A percentile compares a stretch with the other conserved stretches of the same genome.
phyloP scores from a whole-genome alignment of 2,329 filamentous ascomycete genomes.

The Penicillium corylophilum region DNA sequence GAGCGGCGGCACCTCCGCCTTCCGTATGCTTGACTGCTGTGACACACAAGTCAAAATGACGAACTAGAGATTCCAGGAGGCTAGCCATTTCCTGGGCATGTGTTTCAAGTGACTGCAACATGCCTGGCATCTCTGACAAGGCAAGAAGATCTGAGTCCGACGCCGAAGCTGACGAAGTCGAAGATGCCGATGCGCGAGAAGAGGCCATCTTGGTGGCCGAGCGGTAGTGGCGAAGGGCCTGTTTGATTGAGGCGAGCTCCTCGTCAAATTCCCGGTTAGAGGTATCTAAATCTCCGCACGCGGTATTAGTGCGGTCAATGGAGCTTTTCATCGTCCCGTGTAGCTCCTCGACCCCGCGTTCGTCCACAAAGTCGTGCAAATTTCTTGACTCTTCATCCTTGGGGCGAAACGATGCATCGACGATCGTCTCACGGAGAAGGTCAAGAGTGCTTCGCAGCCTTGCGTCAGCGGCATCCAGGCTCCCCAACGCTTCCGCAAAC shows the following conservation, averaged over 20 bases:
- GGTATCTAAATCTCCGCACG: conserved; percentile 57
- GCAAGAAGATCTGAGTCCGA: conserved; percentile 36
- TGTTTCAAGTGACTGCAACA: conserved; percentile 64
- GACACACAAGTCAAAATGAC: conserved; percentile 90
- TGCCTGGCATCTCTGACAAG: conserved; percentile 49
- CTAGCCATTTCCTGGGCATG: conserved; percentile 82
- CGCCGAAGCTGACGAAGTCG: conserved; percentile 31
- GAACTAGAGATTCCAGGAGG: conserved; percentile 74
- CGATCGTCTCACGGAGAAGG: conserved; percentile 56
- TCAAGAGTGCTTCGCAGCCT: conserved; percentile 57
- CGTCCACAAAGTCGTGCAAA: conserved; percentile 67
- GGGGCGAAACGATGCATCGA: conserved; percentile 57
- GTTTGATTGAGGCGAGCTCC: conserved; percentile 66
- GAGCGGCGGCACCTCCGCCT: conserved; percentile 68
- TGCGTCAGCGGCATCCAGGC: conserved; percentile 59
- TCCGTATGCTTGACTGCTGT: conserved; percentile 89
- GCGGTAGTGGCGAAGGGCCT: conserved; percentile 51
- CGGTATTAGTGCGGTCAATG: conserved; percentile 60
- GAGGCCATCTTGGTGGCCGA: conserved; percentile 40
- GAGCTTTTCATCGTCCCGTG: conserved; percentile 56
- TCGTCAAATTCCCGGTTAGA: conserved; percentile 68
- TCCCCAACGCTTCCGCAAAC: conserved; percentile 51
- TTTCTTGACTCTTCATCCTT: conserved; percentile 51
- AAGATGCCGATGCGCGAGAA: conserved; percentile 34
- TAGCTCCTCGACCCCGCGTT: conserved; percentile 59